These are phyloP conservation scores for Puccinia polysora DNA, from an alignment of 1,284 basidiomycete species.

Conservation along the genomic window DNA sequence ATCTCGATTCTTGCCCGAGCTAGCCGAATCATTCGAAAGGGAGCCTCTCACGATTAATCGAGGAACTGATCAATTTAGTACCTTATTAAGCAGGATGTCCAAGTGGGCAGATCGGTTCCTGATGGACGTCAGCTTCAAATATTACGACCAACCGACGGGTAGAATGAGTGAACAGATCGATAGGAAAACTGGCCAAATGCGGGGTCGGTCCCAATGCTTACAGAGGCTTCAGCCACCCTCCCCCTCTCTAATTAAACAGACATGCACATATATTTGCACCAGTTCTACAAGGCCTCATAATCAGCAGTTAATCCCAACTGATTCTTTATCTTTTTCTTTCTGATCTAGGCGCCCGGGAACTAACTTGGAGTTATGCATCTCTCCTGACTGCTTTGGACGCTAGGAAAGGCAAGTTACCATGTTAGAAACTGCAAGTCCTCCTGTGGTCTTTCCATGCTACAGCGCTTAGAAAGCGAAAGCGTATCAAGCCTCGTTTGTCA, in stretches of 20 bases:
- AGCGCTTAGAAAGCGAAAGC: no score
- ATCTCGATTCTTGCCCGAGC: slow-evolving; percentile 19
- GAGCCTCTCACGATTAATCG: neutral
- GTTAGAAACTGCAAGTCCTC: no score
- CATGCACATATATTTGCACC: neutral
- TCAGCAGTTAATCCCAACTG: neutral
- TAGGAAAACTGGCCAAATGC: slow-evolving; percentile 40
- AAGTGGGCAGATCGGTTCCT: slow-evolving; percentile 44
- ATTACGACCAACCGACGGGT: slow-evolving; percentile 12
- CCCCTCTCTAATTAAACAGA: neutral
- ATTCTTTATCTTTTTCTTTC: neutral
- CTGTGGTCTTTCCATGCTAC: no score
- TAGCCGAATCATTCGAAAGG: neutral
- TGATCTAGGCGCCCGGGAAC: slow-evolving; percentile 39
- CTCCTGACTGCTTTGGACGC: slow-evolving; percentile 40
- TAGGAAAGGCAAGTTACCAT: slow-evolving; percentile 40
- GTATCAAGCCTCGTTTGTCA: no score
- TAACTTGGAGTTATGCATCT: slow-evolving; percentile 40
- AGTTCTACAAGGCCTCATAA: neutral
- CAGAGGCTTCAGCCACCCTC: no score
- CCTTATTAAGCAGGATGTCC: slow-evolving; percentile 38
- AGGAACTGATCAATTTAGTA: slow-evolving; percentile 34
- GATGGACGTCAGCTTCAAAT: slow-evolving; percentile 19
- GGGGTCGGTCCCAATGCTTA: slow-evolving; percentile 43
- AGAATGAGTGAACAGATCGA: slow-evolving; percentile 47